Evolutionary conservation across 768 basidiomycete genomes (phyloP).

Genomic region (Saitozyma podzolica): DNA sequence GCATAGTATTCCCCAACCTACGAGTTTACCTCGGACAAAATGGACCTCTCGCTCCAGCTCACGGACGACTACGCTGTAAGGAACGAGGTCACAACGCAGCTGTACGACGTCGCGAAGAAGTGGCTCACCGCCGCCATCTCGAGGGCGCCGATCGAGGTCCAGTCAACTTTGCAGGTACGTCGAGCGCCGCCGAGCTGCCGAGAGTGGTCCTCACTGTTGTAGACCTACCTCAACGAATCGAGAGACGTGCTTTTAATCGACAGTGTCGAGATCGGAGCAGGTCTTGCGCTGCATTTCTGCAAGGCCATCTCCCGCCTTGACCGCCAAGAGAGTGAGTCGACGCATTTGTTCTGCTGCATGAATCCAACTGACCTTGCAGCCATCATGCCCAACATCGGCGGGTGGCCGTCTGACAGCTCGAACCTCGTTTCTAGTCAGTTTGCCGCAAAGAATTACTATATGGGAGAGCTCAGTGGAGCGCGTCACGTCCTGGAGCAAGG

Average conservation of each 20-base stretch:
- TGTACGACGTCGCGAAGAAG: constrained; percentile 69
- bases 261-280: constrained; percentile 84
- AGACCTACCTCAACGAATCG: constrained; percentile 86
- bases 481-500: constrained; percentile 37
- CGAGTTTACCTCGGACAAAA: constrained; percentile 76
- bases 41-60: constrained; percentile 71
- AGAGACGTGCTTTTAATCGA: constrained; percentile 69
- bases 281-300: constrained; percentile 80
- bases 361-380: constrained; percentile 30
- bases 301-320: constrained; percentile 76
- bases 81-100: constrained; percentile 74
- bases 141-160: constrained; percentile 86
- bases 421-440: constrained; percentile 80
- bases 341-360: background rate
- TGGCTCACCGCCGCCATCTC: constrained; percentile 88
- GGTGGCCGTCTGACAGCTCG: constrained; percentile 75
- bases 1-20: constrained; percentile 81
- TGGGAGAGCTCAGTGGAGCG: constrained; percentile 80
- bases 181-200: background rate
- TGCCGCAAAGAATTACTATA: constrained; percentile 84
- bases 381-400: constrained; percentile 52
- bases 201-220: constrained; percentile 2
- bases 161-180: constrained; percentile 82
- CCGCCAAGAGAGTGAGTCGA: constrained; percentile 62
- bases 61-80: constrained; percentile 82